Evolutionary conservation across 2,329 filamentous ascomycete genomes (phyloP), one percentile per base, ranked within the genome.

Genomic region (Xylaria sp.): DNA sequence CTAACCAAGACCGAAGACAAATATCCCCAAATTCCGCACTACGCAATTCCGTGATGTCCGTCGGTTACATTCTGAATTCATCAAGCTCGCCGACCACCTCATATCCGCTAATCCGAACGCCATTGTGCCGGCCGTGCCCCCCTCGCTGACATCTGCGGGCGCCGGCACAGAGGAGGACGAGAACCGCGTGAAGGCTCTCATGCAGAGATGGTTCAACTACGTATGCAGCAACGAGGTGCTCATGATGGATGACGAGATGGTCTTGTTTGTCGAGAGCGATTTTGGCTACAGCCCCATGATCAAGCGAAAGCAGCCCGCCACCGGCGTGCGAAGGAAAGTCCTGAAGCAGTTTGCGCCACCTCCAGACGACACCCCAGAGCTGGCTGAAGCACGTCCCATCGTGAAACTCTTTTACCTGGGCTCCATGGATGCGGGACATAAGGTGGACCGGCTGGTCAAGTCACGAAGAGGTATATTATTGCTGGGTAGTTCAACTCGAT

Each of bases 31-130:
- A 75, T 99, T 98, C 82, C 90, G 96, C 76, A 99, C 96, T 0
- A 99, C 96, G 5, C 96, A 99, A 81, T 99, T 98, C 83, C 94
- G 96, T 78, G 96, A 99, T 81, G 94, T 99, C 74, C 92, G 96
- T 75, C 93, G 96, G 70, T 91, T 97, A 70, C 96, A 99, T 82
- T 94, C 93, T 57, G 96, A 99, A 79, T 99, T 99, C 77, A 87
- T 93, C 73, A 99, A 98, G 82, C 90, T 99, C n/a, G 94, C 92
- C 65, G 93, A 97, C 68, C 96, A 99, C 81, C 86, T 99, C 66
- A 94, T 98, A 80, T 98, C 95, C 28, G 94, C 95, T n/a, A 98
- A 98, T 77, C 96, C 96, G 3, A 96, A 99, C 81, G 92, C 94
- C 9, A 86, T 99, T 54, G 95, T 99, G 8, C 96, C 96, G 2